Percentiles rank a stretch among this genome's conserved stretches.
Conservation (phyloP, 176 grass and related monocot genomes). For the Calamus simplicifolius region DNA sequence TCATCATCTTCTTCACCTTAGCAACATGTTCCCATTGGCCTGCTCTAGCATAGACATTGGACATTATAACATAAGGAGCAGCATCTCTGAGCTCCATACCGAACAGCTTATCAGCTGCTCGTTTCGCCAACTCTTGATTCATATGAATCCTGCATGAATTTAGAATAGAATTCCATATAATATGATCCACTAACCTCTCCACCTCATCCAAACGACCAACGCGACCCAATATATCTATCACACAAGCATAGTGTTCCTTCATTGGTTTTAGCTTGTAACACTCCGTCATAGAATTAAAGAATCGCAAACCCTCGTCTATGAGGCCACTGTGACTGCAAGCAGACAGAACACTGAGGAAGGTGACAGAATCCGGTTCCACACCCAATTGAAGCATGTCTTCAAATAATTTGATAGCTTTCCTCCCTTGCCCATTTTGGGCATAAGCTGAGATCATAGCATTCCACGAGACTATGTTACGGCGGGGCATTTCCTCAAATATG, state of each 20-base stretch:
- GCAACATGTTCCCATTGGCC: conserved; percentile 73
- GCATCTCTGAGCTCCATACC: conserved; percentile 44
- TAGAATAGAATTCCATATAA: conserved; percentile 90
- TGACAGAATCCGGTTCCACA: conserved; percentile 64
- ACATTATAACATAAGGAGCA: conserved; percentile 55
- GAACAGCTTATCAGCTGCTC: conserved; percentile 76
- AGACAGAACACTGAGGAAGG: conserved; percentile 66
- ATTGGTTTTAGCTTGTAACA: conserved; percentile 42
- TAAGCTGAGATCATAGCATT: conserved; percentile 69
- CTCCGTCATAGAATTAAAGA: conserved; percentile 60
- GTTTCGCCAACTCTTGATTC: conserved; percentile 60
- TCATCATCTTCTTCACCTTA: conserved; percentile 67
- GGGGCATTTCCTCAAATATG: conserved; percentile 67
- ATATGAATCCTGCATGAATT: conserved; percentile 76
- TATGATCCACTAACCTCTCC: conserved; percentile 46
- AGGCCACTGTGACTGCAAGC: conserved; percentile 27
- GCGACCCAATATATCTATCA: conserved; percentile 62
- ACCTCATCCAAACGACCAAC: conserved; percentile 54
- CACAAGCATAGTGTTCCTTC: conserved; percentile 80
- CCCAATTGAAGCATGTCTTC: conserved; percentile 46
- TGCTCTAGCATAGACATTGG: conserved; percentile 85
- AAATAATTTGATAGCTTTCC: conserved; percentile 66
- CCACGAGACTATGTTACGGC: conserved; percentile 80
- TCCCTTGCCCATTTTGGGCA: conserved; percentile 58
- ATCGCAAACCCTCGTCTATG: conserved; percentile 27